Evolutionary conservation across 176 grass and related monocot genomes (phyloP).

Genomic region (Otatea glauca): DNA sequence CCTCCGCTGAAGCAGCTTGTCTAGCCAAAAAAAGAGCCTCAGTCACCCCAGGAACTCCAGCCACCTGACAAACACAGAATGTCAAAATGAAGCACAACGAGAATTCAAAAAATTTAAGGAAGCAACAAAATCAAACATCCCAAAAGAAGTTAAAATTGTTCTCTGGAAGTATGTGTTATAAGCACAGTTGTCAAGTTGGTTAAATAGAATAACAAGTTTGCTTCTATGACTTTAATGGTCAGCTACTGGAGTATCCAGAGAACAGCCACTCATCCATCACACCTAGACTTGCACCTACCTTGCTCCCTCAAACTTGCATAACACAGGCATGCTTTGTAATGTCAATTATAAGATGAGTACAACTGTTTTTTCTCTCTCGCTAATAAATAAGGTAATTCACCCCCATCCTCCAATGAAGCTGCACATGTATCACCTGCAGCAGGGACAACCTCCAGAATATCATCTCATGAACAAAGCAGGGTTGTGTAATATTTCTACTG

Average conservation of each 20-base stretch:
- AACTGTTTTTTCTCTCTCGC: no score
- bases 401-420: background rate
- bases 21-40: conserved; percentile 84
- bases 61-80: conserved; percentile 57
- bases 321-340: background rate
- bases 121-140: background rate
- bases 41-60: conserved; percentile 86
- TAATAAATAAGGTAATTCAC: background rate
- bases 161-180: background rate
- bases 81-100: background rate
- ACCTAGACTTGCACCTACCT: background rate
- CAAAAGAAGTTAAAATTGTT: background rate
- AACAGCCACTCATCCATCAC: background rate
- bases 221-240: background rate
- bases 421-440: background rate
- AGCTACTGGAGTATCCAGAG: background rate
- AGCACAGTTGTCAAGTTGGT: background rate
- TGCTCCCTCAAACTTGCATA: background rate
- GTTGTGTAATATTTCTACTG: background rate
- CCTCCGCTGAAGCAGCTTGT: conserved; percentile 74
- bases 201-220: background rate
- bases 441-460: background rate
- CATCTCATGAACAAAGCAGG: conserved; percentile 1
- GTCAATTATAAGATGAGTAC: background rate
- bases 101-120: conserved; percentile 23